phyloP scores from a whole-genome alignment of 2,329 filamentous ascomycete species.

The Cadophora sp. region DNA sequence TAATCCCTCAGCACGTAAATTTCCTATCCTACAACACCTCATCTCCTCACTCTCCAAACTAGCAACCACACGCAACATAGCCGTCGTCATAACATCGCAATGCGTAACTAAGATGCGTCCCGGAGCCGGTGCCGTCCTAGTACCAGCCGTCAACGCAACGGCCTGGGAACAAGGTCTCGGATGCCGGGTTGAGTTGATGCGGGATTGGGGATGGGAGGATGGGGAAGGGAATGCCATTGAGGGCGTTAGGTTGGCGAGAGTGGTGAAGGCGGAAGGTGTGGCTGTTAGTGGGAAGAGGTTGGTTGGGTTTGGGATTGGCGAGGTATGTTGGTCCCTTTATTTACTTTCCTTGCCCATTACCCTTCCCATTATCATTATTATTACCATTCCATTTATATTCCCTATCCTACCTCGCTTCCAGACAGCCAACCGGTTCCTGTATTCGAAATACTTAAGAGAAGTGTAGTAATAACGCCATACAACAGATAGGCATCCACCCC shows the following conservation, averaged over 20 bases:
- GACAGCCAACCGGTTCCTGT: neutral
- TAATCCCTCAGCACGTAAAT: slow-evolving; percentile 48
- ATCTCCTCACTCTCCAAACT: slow-evolving; percentile 77
- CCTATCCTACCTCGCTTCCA: no score
- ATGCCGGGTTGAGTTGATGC: slow-evolving; percentile 77
- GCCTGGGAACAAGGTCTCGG: slow-evolving; percentile 83
- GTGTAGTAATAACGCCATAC: neutral
- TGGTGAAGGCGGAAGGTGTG: slow-evolving; percentile 68
- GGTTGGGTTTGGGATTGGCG: slow-evolving; percentile 39
- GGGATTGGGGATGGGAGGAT: slow-evolving; percentile 70
- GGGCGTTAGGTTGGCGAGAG: slow-evolving; percentile 65
- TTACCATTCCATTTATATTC: neutral
- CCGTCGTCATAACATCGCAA: slow-evolving; percentile 79
- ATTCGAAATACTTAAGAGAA: neutral
- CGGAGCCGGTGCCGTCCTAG: slow-evolving; percentile 70
- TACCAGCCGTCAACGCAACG: slow-evolving; percentile 75
- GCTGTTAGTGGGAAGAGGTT: slow-evolving; percentile 38
- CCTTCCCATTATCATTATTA: neutral
- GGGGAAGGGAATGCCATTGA: slow-evolving; percentile 52
- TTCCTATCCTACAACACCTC: slow-evolving; percentile 60
- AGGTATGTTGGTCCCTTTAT: slow-evolving; percentile 31
- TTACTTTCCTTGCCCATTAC: neutral
- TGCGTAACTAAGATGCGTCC: slow-evolving; percentile 81
- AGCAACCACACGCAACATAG: slow-evolving; percentile 74
- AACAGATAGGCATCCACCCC: slow-evolving; percentile 9